phyloP scores from a whole-genome alignment of 2,329 filamentous ascomycete species.

The Penicillium expansum region DNA sequence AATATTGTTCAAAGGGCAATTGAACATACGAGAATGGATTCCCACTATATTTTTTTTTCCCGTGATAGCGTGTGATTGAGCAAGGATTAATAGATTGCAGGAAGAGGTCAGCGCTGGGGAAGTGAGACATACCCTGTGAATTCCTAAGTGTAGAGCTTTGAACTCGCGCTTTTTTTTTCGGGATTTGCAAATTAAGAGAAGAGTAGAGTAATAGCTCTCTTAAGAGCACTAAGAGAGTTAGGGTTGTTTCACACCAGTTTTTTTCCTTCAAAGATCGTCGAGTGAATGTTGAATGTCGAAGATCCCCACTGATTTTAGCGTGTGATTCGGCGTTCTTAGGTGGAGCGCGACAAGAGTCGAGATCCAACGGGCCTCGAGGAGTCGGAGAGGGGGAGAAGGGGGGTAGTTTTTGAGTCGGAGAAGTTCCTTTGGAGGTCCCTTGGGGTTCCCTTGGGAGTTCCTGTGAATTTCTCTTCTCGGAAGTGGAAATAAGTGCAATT shows the following conservation, averaged over 20 bases:
- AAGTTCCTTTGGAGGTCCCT: neutral
- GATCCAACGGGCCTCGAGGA: conserved; percentile 1
- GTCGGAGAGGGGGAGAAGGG: neutral
- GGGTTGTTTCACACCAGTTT: conserved; percentile 5
- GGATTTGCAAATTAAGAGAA: neutral
- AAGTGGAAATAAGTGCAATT: neutral
- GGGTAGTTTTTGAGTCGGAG: neutral
- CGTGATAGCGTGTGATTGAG: neutral
- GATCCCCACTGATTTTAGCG: conserved; percentile 18
- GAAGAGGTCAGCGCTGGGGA: neutral
- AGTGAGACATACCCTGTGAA: conserved; percentile 1
- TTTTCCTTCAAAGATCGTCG: conserved; percentile 9
- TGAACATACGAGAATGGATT: neutral
- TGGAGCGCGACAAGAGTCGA: conserved; percentile 20
- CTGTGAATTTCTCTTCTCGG: neutral
- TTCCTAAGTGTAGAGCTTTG: neutral
- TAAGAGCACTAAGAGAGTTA: conserved; percentile 2
- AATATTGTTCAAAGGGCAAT: neutral
- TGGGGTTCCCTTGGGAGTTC: neutral
- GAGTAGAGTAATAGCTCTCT: neutral
- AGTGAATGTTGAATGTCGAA: conserved; percentile 6
- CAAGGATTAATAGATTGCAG: conserved; percentile 7
- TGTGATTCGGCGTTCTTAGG: conserved; percentile 17
- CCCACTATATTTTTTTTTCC: neutral
- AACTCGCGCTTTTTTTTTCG: neutral